Conservation (phyloP, 2,329 filamentous ascomycete genomes). For the Fonsecaea monophora region DNA sequence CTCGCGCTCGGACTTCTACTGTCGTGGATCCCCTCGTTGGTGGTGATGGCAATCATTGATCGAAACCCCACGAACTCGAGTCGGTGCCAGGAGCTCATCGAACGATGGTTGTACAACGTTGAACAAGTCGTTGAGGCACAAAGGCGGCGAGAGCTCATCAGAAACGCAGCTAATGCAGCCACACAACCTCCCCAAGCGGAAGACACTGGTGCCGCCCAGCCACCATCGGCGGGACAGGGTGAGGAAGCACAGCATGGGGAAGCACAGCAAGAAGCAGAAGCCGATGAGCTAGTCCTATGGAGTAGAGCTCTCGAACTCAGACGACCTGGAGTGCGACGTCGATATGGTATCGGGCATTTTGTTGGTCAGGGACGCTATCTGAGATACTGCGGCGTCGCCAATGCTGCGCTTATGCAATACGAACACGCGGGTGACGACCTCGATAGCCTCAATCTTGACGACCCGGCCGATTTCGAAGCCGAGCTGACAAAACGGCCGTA, state of each 20-base stretch:
- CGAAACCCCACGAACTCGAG: neutral
- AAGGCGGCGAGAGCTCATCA: neutral
- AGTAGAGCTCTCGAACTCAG: neutral
- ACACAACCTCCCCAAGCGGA: neutral
- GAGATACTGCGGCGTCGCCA: neutral
- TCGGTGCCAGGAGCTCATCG: neutral
- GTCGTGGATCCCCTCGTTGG: neutral
- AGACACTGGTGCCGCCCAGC: too few species aligned
- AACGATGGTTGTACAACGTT: neutral
- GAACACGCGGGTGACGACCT: neutral
- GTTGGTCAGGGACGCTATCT: neutral
- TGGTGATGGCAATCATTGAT: neutral
- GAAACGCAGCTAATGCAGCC: neutral
- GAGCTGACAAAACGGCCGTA: neutral
- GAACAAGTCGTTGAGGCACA: neutral
- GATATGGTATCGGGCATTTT: neutral
- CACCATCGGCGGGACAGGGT: neutral
- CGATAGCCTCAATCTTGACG: neutral
- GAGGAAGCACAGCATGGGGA: neutral
- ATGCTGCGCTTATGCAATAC: neutral
- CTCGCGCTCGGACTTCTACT: neutral
- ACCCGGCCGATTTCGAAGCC: neutral
- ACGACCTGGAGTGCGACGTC: neutral
- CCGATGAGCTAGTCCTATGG: neutral
- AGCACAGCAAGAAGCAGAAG: neutral